Percentiles rank a stretch among this genome's conserved stretches.
These are phyloP conservation scores for Saccharomycopsis malanga DNA, from an alignment of 805 yeast genomes.

Conservation along the genomic window DNA sequence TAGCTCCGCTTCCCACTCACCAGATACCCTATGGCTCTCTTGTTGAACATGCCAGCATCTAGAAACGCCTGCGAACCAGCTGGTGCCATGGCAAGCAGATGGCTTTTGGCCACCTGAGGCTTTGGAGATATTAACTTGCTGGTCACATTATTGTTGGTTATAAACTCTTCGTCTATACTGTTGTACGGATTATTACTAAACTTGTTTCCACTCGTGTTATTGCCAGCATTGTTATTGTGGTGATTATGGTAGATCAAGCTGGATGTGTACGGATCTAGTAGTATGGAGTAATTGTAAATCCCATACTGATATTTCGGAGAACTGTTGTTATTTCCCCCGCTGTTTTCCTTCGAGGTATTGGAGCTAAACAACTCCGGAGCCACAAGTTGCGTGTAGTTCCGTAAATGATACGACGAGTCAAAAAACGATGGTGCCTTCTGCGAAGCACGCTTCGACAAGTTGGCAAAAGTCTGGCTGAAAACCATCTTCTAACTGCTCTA, in stretches of 20 bases:
- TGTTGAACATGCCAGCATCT: background rate
- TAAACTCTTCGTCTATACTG: slow-evolving; percentile 9
- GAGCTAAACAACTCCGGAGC: slow-evolving; percentile 21
- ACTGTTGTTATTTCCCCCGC: background rate
- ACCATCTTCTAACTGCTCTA: slow-evolving; percentile 1
- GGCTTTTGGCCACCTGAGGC: background rate
- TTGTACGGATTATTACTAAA: slow-evolving; percentile 3
- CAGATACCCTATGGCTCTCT: too few species aligned
- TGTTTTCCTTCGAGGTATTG: slow-evolving; percentile 14
- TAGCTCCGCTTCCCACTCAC: background rate
- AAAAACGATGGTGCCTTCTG: slow-evolving; percentile 22
- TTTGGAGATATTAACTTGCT: background rate
- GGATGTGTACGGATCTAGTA: slow-evolving; percentile 19
- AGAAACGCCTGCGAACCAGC: background rate
- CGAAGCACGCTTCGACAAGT: slow-evolving; percentile 16
- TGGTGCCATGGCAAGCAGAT: background rate
- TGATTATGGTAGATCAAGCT: slow-evolving; percentile 8
- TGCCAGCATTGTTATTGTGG: slow-evolving; percentile 11
- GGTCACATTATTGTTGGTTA: background rate
- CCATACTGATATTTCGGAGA: slow-evolving; percentile 20
- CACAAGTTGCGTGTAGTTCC: slow-evolving; percentile 20
- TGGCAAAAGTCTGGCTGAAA: slow-evolving; percentile 14
- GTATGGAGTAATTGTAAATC: slow-evolving; percentile 13
- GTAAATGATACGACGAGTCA: slow-evolving; percentile 21
- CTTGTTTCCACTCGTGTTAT: background rate